Base-by-base conservation (phyloP, 78 protist genomes). In the Dictyostelium brefeldianum region DNA sequence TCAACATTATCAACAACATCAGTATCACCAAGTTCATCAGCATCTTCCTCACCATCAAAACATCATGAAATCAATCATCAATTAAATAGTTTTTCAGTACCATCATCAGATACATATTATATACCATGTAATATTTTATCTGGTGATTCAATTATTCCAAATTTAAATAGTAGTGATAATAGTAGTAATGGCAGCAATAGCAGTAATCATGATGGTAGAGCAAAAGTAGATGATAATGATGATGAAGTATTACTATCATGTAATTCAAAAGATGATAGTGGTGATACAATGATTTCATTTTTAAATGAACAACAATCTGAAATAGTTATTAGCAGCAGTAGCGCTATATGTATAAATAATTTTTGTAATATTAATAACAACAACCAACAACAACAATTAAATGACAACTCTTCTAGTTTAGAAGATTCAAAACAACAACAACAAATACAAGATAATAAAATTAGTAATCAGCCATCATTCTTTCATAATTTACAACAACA, bases 221-320 rank as follows among this genome's bases (percentile, higher is more conserved):
- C 18, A 25, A 74, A 59, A 46, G 82, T 84, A 3, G 91, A 84
- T 47, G 83, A 84, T 3, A 84, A 84, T 84, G 91, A 71, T 11
- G 83, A 53, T 0, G 83, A 84, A 27, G 91, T 84, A 17, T 36
- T 36, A 36, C n/a, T n/a, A n/a, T 57, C 57, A 41, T 74, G 82
- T 74, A 54, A 57, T 74, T 67, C 54, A 31, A 73, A 73, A 73
- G 48, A 50, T 51, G 18, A 31, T 4, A 43, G 43, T 3, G n/a
- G 25, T 62, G 27, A 31, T 43, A 46, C 9, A 10, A 50, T 50
- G 46, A 17, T 20, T 3, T 50, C 81, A 31, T 50, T 41, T 17
- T 73, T 43, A 46, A 36, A 20, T 67, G 47, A 67, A 67, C 14
- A 20, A 67, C 22, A 31, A 25, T 27, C 15, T 12, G 41, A 31